Conservation (phyloP, 495 filamentous ascomycete species). For the Hyphodiscus hymeniophilus region DNA sequence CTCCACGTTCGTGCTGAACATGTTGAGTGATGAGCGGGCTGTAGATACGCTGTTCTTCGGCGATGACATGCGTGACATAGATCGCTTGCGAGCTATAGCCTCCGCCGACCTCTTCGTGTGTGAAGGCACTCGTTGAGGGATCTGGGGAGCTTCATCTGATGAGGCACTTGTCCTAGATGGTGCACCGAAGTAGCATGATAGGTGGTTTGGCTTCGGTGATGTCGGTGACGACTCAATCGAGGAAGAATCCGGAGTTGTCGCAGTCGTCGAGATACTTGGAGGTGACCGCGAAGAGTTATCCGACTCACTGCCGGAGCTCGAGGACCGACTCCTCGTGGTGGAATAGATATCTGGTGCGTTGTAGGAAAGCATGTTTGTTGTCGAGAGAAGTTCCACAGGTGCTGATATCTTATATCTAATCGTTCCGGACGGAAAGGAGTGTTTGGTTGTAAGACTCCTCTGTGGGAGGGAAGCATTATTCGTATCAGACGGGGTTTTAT, state of each 20-base stretch:
- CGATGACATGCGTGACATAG: slow-evolving; percentile 38
- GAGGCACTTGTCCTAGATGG: slow-evolving; percentile 27
- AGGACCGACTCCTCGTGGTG: slow-evolving; percentile 28
- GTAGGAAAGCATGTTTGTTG: slow-evolving; percentile 93
- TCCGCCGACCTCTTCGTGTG: slow-evolving; percentile 67
- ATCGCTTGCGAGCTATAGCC: slow-evolving; percentile 59
- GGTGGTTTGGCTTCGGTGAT: slow-evolving; percentile 63
- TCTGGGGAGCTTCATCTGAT: slow-evolving; percentile 42
- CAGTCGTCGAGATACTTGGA: slow-evolving; percentile 49
- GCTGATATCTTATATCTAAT: slow-evolving; percentile 70
- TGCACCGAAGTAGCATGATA: slow-evolving; percentile 68
- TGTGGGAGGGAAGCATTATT: slow-evolving; percentile 27
- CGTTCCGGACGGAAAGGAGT: slow-evolving; percentile 19
- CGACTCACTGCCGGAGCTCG: slow-evolving; percentile 22
- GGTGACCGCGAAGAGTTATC: slow-evolving; percentile 31
- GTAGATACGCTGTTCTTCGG: slow-evolving; percentile 26
- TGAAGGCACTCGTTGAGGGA: slow-evolving; percentile 69
- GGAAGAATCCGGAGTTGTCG: slow-evolving; percentile 67
- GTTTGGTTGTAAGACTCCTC: slow-evolving; percentile 39
- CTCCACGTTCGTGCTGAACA: slow-evolving; percentile 18
- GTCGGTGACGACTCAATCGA: slow-evolving; percentile 50
- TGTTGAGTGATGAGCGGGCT: slow-evolving; percentile 20
- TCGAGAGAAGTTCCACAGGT: slow-evolving; percentile 80
- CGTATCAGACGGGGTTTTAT: slow-evolving; percentile 1
- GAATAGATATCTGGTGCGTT: slow-evolving; percentile 75